These are phyloP conservation scores for Pinus tabuliformis DNA, from an alignment of 75 land plant species.

Conservation along the genomic window DNA sequence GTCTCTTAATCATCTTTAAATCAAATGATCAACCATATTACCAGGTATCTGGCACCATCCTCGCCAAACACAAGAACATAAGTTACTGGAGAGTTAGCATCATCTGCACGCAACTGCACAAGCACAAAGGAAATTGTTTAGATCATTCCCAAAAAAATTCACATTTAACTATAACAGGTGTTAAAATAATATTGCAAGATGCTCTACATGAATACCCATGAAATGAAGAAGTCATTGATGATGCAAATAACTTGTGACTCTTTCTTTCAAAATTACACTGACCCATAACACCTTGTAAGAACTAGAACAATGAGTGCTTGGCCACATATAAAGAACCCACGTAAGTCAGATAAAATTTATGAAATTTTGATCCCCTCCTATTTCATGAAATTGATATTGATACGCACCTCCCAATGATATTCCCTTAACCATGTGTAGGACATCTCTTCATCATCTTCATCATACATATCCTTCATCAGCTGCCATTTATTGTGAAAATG, in stretches of 20 bases:
- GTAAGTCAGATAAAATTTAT: not conserved
- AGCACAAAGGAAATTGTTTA: not conserved
- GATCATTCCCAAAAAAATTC: not conserved
- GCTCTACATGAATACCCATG: no score
- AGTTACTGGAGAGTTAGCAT: conserved; percentile 63
- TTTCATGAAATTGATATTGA: not conserved
- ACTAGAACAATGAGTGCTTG: no score
- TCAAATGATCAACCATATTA: conserved; percentile 15
- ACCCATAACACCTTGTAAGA: no score
- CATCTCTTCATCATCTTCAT: conserved; percentile 71
- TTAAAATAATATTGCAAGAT: no score
- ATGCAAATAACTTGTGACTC: no score
- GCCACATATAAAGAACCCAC: not conserved
- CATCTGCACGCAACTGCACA: conserved; percentile 72
- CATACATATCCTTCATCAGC: conserved; percentile 69
- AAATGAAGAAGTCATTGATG: no score
- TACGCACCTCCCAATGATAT: conserved; percentile 94
- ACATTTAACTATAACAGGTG: no score
- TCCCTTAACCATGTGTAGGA: conserved; percentile 90
- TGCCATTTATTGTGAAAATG: conserved; percentile 29
- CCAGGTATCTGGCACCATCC: conserved; percentile 72
- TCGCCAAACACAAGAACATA: conserved; percentile 81
- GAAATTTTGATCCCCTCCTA: not conserved
- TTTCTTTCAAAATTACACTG: no score
- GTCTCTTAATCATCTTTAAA: not conserved